Evolutionary conservation across 768 basidiomycete genomes (phyloP), one percentile per base, ranked within the genome.

Genomic region (Boletus subparvulus): DNA sequence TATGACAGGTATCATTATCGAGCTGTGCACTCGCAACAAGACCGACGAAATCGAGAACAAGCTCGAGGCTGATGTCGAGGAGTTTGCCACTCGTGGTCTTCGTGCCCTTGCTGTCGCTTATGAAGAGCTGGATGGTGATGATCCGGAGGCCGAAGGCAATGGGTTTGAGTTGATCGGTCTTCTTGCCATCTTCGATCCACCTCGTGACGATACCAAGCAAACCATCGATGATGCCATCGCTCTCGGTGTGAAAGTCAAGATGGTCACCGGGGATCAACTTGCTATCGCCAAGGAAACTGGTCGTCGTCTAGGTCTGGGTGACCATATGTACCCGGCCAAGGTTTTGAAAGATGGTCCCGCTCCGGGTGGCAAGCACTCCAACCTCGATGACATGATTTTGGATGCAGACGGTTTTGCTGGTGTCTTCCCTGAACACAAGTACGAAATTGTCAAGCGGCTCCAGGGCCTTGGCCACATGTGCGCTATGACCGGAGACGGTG

Each of bases 201-300:
- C 96, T 61, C 94, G 96, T 75, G 90, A 90, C 1, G 96, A 98
- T 71, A 98, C 96, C 75, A 97, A 98, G 80, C 92, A 97, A 78
- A 98, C 96, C 19, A 98, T 98, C 70, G 95, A 98, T 68, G 94
- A 98, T 73, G 95, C 96, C 51, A 80, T 94, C 55, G 87, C 88
- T 55, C 92, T 98, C 70, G 96, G 96, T 74, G 94, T 98, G 66
- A 90, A 88, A 73, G 95, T 98, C 73, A 98, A 98, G 88, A 98
- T 98, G 96, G 96, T 98, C 59, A 98, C 96, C n/a, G 96, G 96
- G 81, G 96, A 98, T 73, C 96, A 98, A 80, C 92, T 98, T 70
- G 96, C 96, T 62, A 98, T 98, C 65, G 96, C 96, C 37, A 98
- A 98, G 84, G 96, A 98, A 76, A 98, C 96, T 59, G 96, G 96